Base-by-base conservation (phyloP, 129 eudicot species). In the Saposhnikovia divaricata region DNA sequence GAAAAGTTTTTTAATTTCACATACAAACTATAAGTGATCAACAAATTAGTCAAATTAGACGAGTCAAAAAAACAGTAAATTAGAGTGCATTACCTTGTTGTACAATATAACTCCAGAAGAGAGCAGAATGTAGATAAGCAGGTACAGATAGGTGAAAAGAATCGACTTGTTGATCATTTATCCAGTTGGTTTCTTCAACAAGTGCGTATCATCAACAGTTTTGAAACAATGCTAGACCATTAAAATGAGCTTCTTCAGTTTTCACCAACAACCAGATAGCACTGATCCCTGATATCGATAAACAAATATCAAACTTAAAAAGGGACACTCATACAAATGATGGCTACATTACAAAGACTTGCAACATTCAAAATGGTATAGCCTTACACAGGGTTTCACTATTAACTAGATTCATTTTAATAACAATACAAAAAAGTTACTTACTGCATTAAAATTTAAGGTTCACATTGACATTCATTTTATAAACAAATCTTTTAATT, bases 71-170 rank as follows among this genome's bases (percentile, higher is more conserved):
- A 27, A 43, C 4, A 15, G 77, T 73, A 73, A 21, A 76, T n/a
- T 65, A 72, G 59, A 46, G 42, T 78, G 69, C 57, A 47, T 85
- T 87, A 87, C 93, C 90, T 90, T 90, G 82, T 90, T 90, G 84
- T 90, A 90, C 81, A 90, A 80, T 46, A 90, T 90, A 84, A 90
- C 93, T 84, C 93, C 91, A 66, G 93, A 90, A 75, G 93, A 90
- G 71, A 90, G 91, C 83, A 80, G 47, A 28, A 90, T 84, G 88
- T 90, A 90, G 84, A 87, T 86, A 34, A 90, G 85, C 57, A 90
- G 88, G 88, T 90, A 87, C 68, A 90, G 86, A 82, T 87, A 90
- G 72, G 93, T 90, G 82, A 86, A 86, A 75, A 90, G 74, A 81
- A 90, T 84, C 51, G 91, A 87, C 82, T 84, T 87, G 83, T 87